Percentiles rank a stretch among this genome's conserved stretches.
phyloP scores from a whole-genome alignment of 148 eudicot genomes.

The Vaccinium vitisidaea region DNA sequence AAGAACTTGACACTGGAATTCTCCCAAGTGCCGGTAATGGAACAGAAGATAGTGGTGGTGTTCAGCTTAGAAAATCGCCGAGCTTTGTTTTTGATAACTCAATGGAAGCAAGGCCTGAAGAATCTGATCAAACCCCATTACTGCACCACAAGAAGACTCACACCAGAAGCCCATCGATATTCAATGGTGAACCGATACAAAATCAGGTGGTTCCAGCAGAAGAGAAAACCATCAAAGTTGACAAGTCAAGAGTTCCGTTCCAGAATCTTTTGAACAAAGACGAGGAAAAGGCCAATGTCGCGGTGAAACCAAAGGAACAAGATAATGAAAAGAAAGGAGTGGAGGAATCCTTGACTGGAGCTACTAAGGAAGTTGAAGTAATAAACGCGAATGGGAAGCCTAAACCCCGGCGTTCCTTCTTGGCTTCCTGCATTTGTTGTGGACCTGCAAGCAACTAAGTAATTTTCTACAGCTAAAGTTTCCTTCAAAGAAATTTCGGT shows the following conservation, averaged over 20 bases:
- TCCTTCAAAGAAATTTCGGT: not conserved
- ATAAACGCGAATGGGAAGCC: slow-evolving; percentile 28
- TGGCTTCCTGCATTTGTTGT: slow-evolving; percentile 44
- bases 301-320: slow-evolving; percentile 4
- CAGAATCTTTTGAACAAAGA: slow-evolving; percentile 17
- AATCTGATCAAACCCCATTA: slow-evolving; percentile 47
- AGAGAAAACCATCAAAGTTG: slow-evolving; percentile 50
- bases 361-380: slow-evolving; percentile 3
- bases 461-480: not conserved
- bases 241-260: slow-evolving; percentile 21
- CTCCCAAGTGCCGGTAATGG: not conserved
- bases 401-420: slow-evolving; percentile 31
- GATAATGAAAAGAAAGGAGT: slow-evolving; percentile 12
- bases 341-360: not conserved
- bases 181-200: slow-evolving; percentile 2
- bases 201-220: slow-evolving; percentile 22
- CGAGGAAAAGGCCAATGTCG: not conserved
- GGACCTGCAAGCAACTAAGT: slow-evolving; percentile 23
- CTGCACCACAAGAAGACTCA: slow-evolving; percentile 24
- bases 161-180: slow-evolving; percentile 28
- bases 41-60: slow-evolving; percentile 14
- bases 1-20: not conserved
- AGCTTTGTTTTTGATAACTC: slow-evolving; percentile 47
- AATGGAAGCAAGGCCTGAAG: slow-evolving; percentile 25
- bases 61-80: slow-evolving; percentile 29